phyloP scores from a whole-genome alignment of 2,329 filamentous ascomycete species.

The Microdochium trichocladiopsis region DNA sequence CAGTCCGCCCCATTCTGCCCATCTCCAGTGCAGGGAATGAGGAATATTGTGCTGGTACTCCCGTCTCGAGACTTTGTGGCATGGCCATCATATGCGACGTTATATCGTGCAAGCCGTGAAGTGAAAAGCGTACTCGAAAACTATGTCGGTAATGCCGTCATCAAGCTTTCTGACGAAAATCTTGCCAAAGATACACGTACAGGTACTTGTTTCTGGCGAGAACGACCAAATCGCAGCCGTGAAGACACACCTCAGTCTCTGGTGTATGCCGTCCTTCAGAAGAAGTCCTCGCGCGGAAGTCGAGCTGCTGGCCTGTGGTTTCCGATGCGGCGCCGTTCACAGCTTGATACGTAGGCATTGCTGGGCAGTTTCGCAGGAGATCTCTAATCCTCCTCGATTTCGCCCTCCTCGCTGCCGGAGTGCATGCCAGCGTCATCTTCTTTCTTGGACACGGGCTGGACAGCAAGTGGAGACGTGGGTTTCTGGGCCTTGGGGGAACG shows the following conservation, averaged over 20 bases:
- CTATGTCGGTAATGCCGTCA: neutral
- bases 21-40: neutral
- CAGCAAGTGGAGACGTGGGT: constrained; percentile 40
- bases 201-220: no score
- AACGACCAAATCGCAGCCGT: no score
- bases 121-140: neutral
- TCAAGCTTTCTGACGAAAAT: neutral
- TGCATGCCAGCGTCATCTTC: constrained; percentile 59
- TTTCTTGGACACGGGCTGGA: constrained; percentile 28
- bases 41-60: neutral
- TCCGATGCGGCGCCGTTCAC: neutral
- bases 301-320: no score
- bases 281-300: no score
- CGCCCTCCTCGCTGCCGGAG: constrained; percentile 92
- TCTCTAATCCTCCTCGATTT: constrained; percentile 77
- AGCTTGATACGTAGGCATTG: neutral
- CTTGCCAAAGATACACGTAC: neutral
- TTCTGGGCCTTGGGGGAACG: constrained; percentile 51
- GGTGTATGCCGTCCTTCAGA: no score
- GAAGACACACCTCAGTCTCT: no score
- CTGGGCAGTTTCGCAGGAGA: neutral
- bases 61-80: neutral
- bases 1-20: neutral
- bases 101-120: neutral
- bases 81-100: neutral